Evolutionary conservation across 768 basidiomycete genomes (phyloP).

Genomic region (Leccinum broughii): DNA sequence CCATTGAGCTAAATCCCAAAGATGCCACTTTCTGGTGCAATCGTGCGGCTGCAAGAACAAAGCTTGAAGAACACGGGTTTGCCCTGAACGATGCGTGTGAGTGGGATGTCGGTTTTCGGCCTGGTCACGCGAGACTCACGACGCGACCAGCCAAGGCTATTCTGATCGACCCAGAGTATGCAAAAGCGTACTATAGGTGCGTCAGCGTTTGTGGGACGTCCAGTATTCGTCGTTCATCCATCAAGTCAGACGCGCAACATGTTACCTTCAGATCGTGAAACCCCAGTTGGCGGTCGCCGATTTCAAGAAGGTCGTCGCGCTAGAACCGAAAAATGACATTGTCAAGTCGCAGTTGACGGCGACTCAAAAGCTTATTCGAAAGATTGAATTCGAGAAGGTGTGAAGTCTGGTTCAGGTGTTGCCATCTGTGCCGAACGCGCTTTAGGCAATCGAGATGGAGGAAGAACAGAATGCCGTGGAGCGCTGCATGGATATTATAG

Average conservation of each 20-base stretch:
- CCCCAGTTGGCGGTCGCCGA: constrained; percentile 85
- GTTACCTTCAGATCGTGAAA: constrained; percentile 87
- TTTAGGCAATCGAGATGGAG: constrained; percentile 87
- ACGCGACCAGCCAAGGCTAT: constrained; percentile 71
- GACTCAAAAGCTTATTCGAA: constrained; percentile 88
- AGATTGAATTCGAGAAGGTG: constrained; percentile 92
- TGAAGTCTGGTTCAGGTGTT: constrained; percentile 7
- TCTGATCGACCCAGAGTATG: constrained; percentile 82
- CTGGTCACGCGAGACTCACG: constrained; percentile 19
- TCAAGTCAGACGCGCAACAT: constrained; percentile 72
- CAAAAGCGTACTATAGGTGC: constrained; percentile 86
- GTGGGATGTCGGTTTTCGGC: constrained; percentile 30
- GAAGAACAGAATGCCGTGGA: constrained; percentile 80
- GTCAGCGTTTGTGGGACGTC: constrained; percentile 15
- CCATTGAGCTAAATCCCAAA: constrained; percentile 83
- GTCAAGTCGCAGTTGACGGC: constrained; percentile 79
- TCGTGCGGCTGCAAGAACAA: constrained; percentile 89
- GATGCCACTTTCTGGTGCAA: constrained; percentile 95
- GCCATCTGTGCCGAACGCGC: constrained; percentile 3
- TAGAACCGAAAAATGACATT: constrained; percentile 86
- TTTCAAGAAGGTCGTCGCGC: constrained; percentile 76
- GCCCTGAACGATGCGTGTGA: constrained; percentile 85
- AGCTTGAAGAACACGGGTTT: constrained; percentile 92
- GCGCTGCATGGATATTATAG: constrained; percentile 76
- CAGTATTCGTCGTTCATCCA: neutral